phyloP scores from a whole-genome alignment of 2,329 filamentous ascomycete genomes.

The Penicillium sp. region DNA sequence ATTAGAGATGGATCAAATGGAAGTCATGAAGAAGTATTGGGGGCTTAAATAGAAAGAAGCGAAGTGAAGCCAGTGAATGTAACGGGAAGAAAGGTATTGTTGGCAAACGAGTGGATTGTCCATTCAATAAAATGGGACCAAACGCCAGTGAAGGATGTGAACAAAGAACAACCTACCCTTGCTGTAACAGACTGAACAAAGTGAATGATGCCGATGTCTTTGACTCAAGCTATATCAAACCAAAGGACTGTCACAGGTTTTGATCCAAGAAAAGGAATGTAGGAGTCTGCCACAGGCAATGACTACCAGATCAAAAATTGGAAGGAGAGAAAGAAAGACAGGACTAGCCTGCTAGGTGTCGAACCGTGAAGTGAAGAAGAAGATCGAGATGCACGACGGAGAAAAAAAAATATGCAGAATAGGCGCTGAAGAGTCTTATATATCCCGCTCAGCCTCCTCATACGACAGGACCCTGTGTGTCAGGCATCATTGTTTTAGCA shows the following conservation, averaged over 20 bases:
- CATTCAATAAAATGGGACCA: background rate
- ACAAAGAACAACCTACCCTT: background rate
- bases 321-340: conserved; percentile 33
- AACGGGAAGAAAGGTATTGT: background rate
- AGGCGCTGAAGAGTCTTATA: conserved; percentile 25
- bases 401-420: conserved; percentile 14
- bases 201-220: background rate
- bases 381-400: conserved; percentile 24
- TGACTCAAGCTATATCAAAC: background rate
- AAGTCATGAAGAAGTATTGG: background rate
- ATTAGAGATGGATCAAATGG: conserved; percentile 12
- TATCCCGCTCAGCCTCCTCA: conserved; percentile 9
- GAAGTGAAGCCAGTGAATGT: background rate
- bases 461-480: conserved; percentile 1
- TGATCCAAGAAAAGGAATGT: conserved; percentile 6
- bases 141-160: background rate
- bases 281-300: conserved; percentile 36
- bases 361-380: conserved; percentile 24
- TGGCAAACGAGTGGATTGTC: background rate
- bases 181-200: background rate
- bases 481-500: background rate
- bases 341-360: conserved; percentile 37
- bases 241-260: background rate
- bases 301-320: conserved; percentile 22
- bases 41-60: background rate